Evolutionary conservation across 345 rosid genomes (phyloP).

Genomic region (Camelina laxa): DNA sequence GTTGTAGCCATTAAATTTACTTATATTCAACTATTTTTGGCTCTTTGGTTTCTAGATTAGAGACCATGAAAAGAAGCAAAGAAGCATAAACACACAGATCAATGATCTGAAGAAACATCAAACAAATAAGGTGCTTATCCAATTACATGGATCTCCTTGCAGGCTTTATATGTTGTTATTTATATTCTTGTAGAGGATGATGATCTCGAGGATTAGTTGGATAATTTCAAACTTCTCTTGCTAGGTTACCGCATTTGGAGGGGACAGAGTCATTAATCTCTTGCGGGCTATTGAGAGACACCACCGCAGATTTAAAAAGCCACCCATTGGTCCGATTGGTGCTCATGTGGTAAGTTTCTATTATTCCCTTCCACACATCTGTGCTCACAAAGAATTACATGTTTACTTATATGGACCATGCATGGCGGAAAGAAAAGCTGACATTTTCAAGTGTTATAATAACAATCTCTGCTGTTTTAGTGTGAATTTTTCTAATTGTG

Average conservation of each 20-base stretch:
- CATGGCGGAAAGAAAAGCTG: constrained; percentile 14
- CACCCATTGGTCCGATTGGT: constrained; percentile 96
- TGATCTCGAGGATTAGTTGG: constrained; percentile 10
- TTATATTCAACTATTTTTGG: constrained; percentile 13
- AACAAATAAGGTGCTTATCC: constrained; percentile 67
- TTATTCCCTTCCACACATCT: background rate
- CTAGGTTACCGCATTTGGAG: constrained; percentile 95
- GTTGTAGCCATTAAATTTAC: background rate
- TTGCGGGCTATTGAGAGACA: constrained; percentile 69
- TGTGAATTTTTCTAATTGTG: constrained; percentile 11
- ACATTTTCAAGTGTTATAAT: constrained; percentile 1
- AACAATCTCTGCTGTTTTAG: constrained; percentile 17
- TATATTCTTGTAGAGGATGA: background rate
- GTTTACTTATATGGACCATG: background rate
- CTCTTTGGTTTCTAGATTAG: constrained; percentile 53
- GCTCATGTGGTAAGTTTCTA: constrained; percentile 73
- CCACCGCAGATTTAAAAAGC: constrained; percentile 57
- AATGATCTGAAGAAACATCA: constrained; percentile 58
- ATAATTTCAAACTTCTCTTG: constrained; percentile 24
- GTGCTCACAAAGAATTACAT: background rate
- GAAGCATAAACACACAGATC: constrained; percentile 48
- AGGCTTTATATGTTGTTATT: background rate
- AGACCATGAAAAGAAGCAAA: constrained; percentile 51
- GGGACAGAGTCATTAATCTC: constrained; percentile 72
- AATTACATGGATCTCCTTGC: constrained; percentile 7